Percentiles rank a stretch among this genome's conserved stretches.
These are phyloP conservation scores for Solanum pinnatisectum DNA, from an alignment of 257 asterid species.

Conservation along the genomic window DNA sequence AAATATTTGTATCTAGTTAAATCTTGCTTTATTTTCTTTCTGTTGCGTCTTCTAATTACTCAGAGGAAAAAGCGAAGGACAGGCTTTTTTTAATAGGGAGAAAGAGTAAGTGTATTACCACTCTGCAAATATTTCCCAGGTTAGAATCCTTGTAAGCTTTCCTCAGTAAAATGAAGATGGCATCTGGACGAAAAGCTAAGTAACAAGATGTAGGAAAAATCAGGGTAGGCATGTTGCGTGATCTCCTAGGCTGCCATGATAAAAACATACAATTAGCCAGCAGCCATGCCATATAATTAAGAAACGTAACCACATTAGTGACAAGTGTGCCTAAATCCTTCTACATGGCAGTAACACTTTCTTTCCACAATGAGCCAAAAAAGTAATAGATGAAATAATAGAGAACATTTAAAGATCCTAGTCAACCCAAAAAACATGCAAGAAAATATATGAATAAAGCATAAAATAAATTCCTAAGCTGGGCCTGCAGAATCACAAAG, in stretches of 20 bases:
- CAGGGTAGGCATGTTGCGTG: slow-evolving; percentile 43
- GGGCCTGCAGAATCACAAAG: not conserved
- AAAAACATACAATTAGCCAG: slow-evolving; percentile 13
- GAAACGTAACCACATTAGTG: not conserved
- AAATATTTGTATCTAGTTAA: not conserved
- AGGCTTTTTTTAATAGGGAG: not conserved
- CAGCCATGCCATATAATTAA: slow-evolving; percentile 1
- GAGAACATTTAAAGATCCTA: not conserved
- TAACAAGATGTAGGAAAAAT: slow-evolving; percentile 49
- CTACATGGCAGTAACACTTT: not conserved
- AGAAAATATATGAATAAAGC: not conserved
- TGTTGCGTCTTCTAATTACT: not conserved
- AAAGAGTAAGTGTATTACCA: slow-evolving; percentile 36
- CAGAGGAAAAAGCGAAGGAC: not conserved
- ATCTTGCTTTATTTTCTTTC: not conserved
- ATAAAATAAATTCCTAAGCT: not conserved
- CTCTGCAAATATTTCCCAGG: slow-evolving; percentile 73
- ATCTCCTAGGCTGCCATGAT: slow-evolving; percentile 77
- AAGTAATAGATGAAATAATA: not conserved
- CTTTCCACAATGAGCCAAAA: not conserved
- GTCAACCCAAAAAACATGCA: not conserved
- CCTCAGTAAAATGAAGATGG: slow-evolving; percentile 61
- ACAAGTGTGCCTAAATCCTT: not conserved
- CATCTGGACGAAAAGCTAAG: slow-evolving; percentile 78
- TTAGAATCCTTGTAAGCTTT: slow-evolving; percentile 73